Base-by-base conservation (phyloP, 345 rosid genomes). In the Iberis pinnata region DNA sequence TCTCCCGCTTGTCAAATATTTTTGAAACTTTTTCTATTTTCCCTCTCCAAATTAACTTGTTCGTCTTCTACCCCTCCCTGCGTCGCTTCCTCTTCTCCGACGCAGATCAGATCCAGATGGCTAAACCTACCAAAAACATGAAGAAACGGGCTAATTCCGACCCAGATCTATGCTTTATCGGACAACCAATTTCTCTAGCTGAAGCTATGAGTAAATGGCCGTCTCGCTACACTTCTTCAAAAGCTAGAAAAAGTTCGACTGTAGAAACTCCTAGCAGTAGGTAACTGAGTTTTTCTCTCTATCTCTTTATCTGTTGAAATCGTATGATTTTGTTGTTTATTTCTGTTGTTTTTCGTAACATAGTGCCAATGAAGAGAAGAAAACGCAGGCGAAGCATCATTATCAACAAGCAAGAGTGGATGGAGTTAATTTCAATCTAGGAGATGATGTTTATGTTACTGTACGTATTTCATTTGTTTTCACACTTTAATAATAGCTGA, bases 151-250 rank as follows among this genome's bases (percentile, higher is more conserved):
- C 10, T 17, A 46, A 55, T 7, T 54, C 48, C 1, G 56, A 68
- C 9, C 4, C 70, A 5, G 65, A 73, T 5, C 58, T 31, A 2
- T 31, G 17, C 3, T 47, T 76, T 4, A 10, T 27, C 6, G 76
- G 76, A 1, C 16, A 48, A 1, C 75, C 71, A 0, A 12, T 74
- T 42, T 26, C 75, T 0, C 37, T 12, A 4, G 44, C 25, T 0
- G 75, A 74, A 57, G 73, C 82, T 3, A 9, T 8, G 8, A 1
- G 18, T 6, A 51, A 8, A 47, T 77, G 78, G 76, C 82, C 76
- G 12, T 18, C 11, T 7, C 65, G 71, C 11, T 60, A 67, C 37
- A 19, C 4, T 1, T 46, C 55, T 5, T 36, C 53, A n/a, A 55
- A 55, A 25, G 3, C 2, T 18, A 22, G 12, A 26, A 43, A 8